Percentiles rank a stretch among this genome's conserved stretches.
Evolutionary conservation across 2,329 filamentous ascomycete genomes (phyloP).

Genomic region (Metarhizium brunneum): DNA sequence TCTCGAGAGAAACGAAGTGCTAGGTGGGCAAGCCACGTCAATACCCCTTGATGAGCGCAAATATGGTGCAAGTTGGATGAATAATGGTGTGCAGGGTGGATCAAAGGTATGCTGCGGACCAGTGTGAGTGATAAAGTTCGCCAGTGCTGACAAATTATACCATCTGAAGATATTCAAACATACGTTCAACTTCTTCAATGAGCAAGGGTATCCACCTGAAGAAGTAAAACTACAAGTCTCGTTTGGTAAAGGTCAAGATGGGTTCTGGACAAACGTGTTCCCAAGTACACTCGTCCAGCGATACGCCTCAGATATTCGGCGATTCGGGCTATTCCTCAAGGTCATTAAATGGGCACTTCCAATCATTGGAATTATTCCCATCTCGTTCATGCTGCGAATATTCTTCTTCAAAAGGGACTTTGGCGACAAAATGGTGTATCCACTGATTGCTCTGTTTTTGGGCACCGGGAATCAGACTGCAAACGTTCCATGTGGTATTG

Average conservation of each 20-base stretch:
- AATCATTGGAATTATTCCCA: constrained; percentile 49
- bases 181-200: constrained; percentile 54
- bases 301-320: constrained; percentile 45
- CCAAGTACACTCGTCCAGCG: constrained; percentile 47
- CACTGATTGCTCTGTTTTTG: constrained; percentile 63
- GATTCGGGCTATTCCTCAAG: constrained; percentile 46
- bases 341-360: constrained; percentile 52
- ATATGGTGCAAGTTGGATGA: constrained; percentile 51
- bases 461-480: constrained; percentile 68
- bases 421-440: constrained; percentile 60
- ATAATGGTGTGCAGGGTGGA: constrained; percentile 56
- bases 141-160: not conserved
- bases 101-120: constrained; percentile 17
- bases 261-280: constrained; percentile 59
- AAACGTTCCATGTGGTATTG: constrained; percentile 59
- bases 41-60: constrained; percentile 47
- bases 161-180: constrained; percentile 52
- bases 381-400: constrained; percentile 55
- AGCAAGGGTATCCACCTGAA: constrained; percentile 45
- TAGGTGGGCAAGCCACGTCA: constrained; percentile 52
- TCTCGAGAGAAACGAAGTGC: constrained; percentile 47
- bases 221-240: constrained; percentile 53
- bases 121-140: too few relatives aligned
- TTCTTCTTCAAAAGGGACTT: constrained; percentile 64
- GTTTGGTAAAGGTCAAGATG: constrained; percentile 48